Evolutionary conservation across 495 filamentous ascomycete species (phyloP), one percentile per base, ranked within the genome.

Genomic region (Collariella sp.): DNA sequence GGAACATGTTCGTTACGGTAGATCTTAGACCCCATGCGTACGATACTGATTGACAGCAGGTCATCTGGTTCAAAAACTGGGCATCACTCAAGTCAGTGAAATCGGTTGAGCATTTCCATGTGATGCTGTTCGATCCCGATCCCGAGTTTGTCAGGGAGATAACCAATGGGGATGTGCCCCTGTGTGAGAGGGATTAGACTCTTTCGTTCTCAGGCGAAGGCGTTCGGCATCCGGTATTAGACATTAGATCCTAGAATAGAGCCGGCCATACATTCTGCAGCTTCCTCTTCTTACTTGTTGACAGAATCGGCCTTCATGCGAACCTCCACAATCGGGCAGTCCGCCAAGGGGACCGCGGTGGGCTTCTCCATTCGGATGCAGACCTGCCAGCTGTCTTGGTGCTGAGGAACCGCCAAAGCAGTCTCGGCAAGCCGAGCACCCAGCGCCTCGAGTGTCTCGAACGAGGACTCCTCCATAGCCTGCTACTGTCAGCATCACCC

Each of bases 61-160:
- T 89, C 34, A 77, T 86, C 41, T 95, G 89, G 89, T 95, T 94
- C 73, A 89, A 85, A 75, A 95, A 95, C 62, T 95, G 89, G 89
- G 76, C 72, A 47, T 78, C 77, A 2, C 70, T 95, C 55, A 94
- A 95, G 68, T 86, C 81, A 3, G 79, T 95, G 12, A 80, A 88
- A 56, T 80, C 85, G n/a, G 79, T 95, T n/a, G 89, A 95, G 74
- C 89, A 95, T 63, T 93, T 95, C 68, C 89, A 95, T 68, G 86
- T 95, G 63, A 90, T 95, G 87, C 72, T 95, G 41, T 83, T 80
- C 67, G 76, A 86, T 45, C 83, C 89, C 5, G 82, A 88, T 63
- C 72, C 73, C 43, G 77, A 70, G 33, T 88, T 91, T 55, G 62
- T 95, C 31, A 68, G 75, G 55, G 76, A 84, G 55, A 80, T 94